These are phyloP conservation scores for Lactarius tabidus DNA, from an alignment of 768 basidiomycete genomes.

Conservation along the genomic window DNA sequence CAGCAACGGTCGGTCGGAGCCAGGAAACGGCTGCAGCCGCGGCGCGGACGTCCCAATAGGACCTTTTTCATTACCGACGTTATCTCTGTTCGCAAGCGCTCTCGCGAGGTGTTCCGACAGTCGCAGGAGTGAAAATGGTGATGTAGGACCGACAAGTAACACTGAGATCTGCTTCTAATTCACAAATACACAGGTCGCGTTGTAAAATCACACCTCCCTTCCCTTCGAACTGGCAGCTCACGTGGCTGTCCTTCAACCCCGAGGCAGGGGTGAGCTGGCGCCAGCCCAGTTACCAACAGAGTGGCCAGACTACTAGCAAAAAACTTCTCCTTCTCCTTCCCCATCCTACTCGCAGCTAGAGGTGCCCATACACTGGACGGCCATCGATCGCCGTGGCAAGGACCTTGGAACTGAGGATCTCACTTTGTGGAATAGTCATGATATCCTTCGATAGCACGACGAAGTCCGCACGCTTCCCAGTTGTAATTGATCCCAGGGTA, in stretches of 20 bases:
- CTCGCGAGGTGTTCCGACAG: not conserved
- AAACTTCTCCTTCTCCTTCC: slow-evolving; percentile 9
- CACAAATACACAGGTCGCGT: not conserved
- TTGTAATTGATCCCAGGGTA: slow-evolving; percentile 66
- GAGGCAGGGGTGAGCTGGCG: slow-evolving; percentile 11
- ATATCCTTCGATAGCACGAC: slow-evolving; percentile 82
- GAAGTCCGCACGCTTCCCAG: slow-evolving; percentile 82
- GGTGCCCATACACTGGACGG: slow-evolving; percentile 40
- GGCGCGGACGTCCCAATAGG: not conserved
- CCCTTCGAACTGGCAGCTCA: not conserved
- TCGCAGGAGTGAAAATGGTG: not conserved
- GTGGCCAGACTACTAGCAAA: slow-evolving; percentile 4
- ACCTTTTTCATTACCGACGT: not conserved
- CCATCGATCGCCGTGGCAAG: slow-evolving; percentile 80
- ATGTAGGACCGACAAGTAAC: not conserved
- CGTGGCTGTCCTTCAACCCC: slow-evolving; percentile 4
- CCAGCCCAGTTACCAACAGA: slow-evolving; percentile 11
- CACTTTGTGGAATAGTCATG: slow-evolving; percentile 54
- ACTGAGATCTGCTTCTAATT: slow-evolving; percentile 3
- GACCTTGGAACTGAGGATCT: slow-evolving; percentile 66
- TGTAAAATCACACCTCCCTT: not conserved
- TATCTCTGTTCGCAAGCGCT: slow-evolving; percentile 12
- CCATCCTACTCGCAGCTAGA: slow-evolving; percentile 28
- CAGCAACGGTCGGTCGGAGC: not conserved
- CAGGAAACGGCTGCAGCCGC: not conserved